Evolutionary conservation across 2,329 filamentous ascomycete species (phyloP), one percentile per base, ranked within the genome.

Genomic region (Phaeosphaeria sp.): DNA sequence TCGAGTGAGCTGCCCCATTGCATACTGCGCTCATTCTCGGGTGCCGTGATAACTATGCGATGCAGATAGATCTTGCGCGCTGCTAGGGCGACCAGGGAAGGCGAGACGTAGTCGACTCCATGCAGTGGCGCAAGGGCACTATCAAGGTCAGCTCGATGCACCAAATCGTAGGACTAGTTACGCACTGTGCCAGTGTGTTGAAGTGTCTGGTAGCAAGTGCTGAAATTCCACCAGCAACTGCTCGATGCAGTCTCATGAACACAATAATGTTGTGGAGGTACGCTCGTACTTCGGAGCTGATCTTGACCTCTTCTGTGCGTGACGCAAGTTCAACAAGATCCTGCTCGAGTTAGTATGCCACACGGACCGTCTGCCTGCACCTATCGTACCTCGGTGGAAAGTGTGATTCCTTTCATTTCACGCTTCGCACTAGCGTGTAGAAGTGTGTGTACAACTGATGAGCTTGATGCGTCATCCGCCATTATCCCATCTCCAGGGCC

Each of bases 231-330:
- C 89, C 87, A 18, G 85, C 86, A 23, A 97, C 90, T 49, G 92
- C 93, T 52, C 94, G 89, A 77, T 96, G 93, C 74, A 96, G 85
- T 25, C 95, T 89, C 65, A 98, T 83, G 73, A 96, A 97, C 2
- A 93, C 87, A 50, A 94, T 81, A 39, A 98, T 87, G 77, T 98
- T 94, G 82, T 94, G 89, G 57, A 94, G 85, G 76, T 98, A 98
- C 44, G 91, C 87, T 56, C 87, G 82, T 2, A 97, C 86, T 64
- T 97, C 93, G 20, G 93, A 85, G 56, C 88, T 90, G 23, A 93
- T 81, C 42, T 83, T 84, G 15, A 90, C 87, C 2, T 83, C 72
- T 2, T 83, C 79, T 54, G 85, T 84, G 2, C 87, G 81, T n/a
- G 82, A 79, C 2, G 86, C 83, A 1, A 96, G 80, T 4, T 80